Evolutionary conservation across 2,329 filamentous ascomycete species (phyloP).

Genomic region (Fusarium chaquense): DNA sequence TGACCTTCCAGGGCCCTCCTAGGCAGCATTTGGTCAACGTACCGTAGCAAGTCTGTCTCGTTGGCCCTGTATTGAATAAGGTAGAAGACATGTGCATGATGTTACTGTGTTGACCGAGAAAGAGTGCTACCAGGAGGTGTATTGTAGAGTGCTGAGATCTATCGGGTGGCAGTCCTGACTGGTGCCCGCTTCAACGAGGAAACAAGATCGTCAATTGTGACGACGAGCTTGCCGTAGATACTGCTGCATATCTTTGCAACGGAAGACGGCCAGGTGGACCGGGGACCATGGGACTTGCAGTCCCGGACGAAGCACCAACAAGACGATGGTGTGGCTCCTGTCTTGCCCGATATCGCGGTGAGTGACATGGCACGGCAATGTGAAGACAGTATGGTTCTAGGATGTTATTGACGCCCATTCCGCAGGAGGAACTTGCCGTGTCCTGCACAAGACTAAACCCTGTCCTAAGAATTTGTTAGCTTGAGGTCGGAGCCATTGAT

Average conservation of each 20-base stretch:
- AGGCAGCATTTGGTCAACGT: slow-evolving; percentile 19
- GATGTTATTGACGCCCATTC: neutral
- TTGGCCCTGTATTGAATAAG: neutral
- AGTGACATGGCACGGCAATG: slow-evolving; percentile 29
- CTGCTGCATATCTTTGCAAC: slow-evolving; percentile 22
- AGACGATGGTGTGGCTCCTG: slow-evolving; percentile 30
- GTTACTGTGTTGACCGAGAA: slow-evolving; percentile 25
- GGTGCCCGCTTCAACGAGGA: slow-evolving; percentile 42
- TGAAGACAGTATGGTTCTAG: neutral
- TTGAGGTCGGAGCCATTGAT: neutral
- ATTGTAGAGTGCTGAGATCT: slow-evolving; percentile 6
- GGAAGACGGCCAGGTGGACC: slow-evolving; percentile 42
- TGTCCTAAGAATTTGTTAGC: neutral
- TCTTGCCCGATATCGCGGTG: slow-evolving; percentile 45
- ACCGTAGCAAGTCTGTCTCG: slow-evolving; percentile 17
- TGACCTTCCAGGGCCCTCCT: slow-evolving; percentile 22
- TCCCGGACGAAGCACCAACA: slow-evolving; percentile 24
- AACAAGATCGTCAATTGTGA: slow-evolving; percentile 46
- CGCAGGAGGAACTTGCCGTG: neutral
- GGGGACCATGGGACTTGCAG: slow-evolving; percentile 23
- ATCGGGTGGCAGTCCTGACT: slow-evolving; percentile 28
- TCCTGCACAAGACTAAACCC: neutral
- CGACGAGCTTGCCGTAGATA: slow-evolving; percentile 25
- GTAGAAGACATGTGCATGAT: neutral
- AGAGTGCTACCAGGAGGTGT: slow-evolving; percentile 29